phyloP scores from a whole-genome alignment of 2,329 filamentous ascomycete species.

The Monosporascus sp. region DNA sequence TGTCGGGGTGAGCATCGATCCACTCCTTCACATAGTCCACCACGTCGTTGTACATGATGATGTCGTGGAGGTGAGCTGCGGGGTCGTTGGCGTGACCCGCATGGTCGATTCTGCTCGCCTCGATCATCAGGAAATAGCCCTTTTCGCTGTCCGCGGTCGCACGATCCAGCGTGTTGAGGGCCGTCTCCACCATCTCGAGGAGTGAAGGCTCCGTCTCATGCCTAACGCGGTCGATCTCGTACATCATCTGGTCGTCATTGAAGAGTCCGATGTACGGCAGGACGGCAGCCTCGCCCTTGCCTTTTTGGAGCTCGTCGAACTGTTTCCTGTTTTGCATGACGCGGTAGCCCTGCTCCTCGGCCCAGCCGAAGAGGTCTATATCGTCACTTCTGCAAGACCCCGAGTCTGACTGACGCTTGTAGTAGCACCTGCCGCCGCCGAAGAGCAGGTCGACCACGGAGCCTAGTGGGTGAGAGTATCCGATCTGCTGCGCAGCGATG shows the following conservation, averaged over 20 bases:
- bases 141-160: slow-evolving; percentile 25
- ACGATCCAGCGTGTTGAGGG: slow-evolving; percentile 30
- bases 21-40: slow-evolving; percentile 31
- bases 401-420: slow-evolving; percentile 32
- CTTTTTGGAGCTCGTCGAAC: slow-evolving; percentile 27
- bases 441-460: slow-evolving; percentile 33
- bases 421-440: slow-evolving; percentile 37
- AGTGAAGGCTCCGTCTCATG: slow-evolving; percentile 31
- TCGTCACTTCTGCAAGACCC: slow-evolving; percentile 32
- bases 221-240: slow-evolving; percentile 31
- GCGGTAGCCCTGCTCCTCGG: slow-evolving; percentile 29
- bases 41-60: slow-evolving; percentile 35
- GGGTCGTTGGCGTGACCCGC: slow-evolving; percentile 48
- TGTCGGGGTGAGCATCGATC: slow-evolving; percentile 34
- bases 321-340: slow-evolving; percentile 30
- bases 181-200: slow-evolving; percentile 33
- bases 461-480: slow-evolving; percentile 33
- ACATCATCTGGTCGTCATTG: slow-evolving; percentile 28
- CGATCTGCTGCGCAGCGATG: slow-evolving; percentile 34
- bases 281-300: slow-evolving; percentile 19
- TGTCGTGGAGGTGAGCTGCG: slow-evolving; percentile 44
- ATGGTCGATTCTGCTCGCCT: slow-evolving; percentile 32
- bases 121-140: slow-evolving; percentile 36
- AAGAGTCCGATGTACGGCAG: slow-evolving; percentile 35
- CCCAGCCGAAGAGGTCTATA: slow-evolving; percentile 30